Evolutionary conservation across 2,329 filamentous ascomycete genomes (phyloP), one percentile per base, ranked within the genome.

Genomic region (Colletotrichum liaoningense): DNA sequence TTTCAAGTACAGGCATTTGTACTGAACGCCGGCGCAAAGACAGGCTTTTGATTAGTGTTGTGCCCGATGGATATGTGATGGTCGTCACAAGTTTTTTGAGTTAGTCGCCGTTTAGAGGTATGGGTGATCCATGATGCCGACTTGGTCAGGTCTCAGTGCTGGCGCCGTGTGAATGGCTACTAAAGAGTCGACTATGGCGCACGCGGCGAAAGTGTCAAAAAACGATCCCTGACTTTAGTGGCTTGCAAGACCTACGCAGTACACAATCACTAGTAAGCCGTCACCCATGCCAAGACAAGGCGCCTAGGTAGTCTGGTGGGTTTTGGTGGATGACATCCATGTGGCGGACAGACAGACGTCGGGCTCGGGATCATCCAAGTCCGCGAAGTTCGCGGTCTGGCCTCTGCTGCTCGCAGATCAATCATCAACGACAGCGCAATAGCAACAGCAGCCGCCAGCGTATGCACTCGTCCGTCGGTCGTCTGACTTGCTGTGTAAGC

Each of bases 321-420:
- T 35, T 19, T 42, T 62, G 22, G 16, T 42, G 64, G 46, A 56
- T 49, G n/a, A 22, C 22, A 38, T 49, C 35, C 65, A 46, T 67
- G 46, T 71, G 68, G 63, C 68, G 55, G 19, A 12, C 55, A 54
- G 49, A 19, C 16, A 54, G 65, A 63, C 35, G 55, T 73, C 70
- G 70, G 70, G 55, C 60, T 73, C 71, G 71, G 67, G 28, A 73
- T 73, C 46, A 26, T 59, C 62, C 33, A 73, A 70, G 67, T 62
- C 71, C 71, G 60, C 60, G 35, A 66, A 58, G 67, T 54, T 70
- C 42, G 16, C 28, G 28, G 58, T 55, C 35, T 35, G 30, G 42
- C 22, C n/a, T 59, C 33, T 65, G 71, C 60, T 57, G 71, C 60
- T 58, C 67, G 65, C 71, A 66, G 70, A 66, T 73, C 70, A 70